Conservation (phyloP, 148 eudicot species). For the Salicornia ramosissima region DNA sequence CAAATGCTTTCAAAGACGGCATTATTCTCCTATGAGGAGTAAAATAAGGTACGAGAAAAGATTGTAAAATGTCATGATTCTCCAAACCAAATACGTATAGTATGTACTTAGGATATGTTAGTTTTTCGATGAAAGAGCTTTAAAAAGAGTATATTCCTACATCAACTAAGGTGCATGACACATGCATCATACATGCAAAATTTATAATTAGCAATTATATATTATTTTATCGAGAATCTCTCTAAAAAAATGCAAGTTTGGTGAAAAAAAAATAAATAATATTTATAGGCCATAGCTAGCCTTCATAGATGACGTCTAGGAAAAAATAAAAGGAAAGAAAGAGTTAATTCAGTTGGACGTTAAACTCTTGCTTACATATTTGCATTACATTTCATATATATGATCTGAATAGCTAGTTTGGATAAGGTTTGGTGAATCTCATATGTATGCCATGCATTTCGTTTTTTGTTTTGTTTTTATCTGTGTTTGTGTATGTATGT, state of each 20-base stretch:
- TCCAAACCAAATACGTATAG: not conserved
- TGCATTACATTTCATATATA: not conserved
- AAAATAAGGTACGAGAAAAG: not conserved
- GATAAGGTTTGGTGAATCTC: slow-evolving; percentile 22
- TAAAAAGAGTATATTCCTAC: slow-evolving; percentile 1
- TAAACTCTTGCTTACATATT: not conserved
- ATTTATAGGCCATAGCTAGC: too few species aligned
- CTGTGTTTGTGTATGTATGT: too few species aligned
- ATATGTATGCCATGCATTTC: not conserved
- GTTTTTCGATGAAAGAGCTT: not conserved
- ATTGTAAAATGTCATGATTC: not conserved
- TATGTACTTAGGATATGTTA: not conserved
- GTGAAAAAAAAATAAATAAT: not conserved
- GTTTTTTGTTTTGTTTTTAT: too few species aligned
- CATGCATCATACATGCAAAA: slow-evolving; percentile 5
- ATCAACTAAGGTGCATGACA: not conserved
- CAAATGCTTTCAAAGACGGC: too few species aligned
- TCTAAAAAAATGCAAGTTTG: not conserved
- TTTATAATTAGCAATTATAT: not conserved
- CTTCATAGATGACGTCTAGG: not conserved
- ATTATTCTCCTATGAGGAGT: too few species aligned
- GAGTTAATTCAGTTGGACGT: not conserved
- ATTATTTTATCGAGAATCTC: not conserved
- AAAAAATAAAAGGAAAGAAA: not conserved
- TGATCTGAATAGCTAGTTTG: not conserved